A percentile compares a stretch with the other conserved stretches of the same genome.
Conservation (phyloP, 805 yeast genomes). For the Cyberlindnera petersonii region DNA sequence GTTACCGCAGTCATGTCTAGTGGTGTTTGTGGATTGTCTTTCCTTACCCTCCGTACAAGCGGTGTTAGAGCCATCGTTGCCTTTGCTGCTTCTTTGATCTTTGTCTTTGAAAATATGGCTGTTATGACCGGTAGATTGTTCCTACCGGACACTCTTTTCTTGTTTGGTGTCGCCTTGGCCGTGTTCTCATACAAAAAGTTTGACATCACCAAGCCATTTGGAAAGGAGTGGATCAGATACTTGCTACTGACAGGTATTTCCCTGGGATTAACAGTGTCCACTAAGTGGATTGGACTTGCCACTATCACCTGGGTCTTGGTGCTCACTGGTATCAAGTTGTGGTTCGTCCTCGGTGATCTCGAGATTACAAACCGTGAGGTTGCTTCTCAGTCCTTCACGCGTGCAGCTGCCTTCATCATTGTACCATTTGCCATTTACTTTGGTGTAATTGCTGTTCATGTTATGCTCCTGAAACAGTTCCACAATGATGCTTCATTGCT, state of each 20-base stretch:
- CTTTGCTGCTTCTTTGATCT: conserved; percentile 45
- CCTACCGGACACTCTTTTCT: conserved; percentile 41
- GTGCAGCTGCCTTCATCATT: conserved; percentile 40
- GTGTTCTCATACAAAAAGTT: conserved; percentile 49
- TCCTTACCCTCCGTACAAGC: conserved; percentile 49
- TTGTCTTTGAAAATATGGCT: conserved; percentile 59
- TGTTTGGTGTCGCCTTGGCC: conserved; percentile 45
- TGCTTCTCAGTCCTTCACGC: conserved; percentile 36
- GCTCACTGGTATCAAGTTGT: conserved; percentile 43
- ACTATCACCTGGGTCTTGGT: conserved; percentile 62
- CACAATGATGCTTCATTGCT: conserved; percentile 60
- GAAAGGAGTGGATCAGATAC: conserved; percentile 49
- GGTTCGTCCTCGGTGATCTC: conserved; percentile 72
- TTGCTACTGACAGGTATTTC: conserved; percentile 45
- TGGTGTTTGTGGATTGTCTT: conserved; percentile 47
- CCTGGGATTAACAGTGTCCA: conserved; percentile 54
- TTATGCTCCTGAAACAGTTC: conserved; percentile 39
- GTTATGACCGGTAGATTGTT: conserved; percentile 55
- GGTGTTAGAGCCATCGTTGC: conserved; percentile 52
- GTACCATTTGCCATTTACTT: conserved; percentile 60
- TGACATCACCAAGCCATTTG: conserved; percentile 42
- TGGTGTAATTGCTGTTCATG: conserved; percentile 54
- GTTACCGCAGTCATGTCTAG: conserved; percentile 56
- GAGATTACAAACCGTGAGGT: conserved; percentile 37
- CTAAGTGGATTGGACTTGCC: conserved; percentile 69